These are phyloP conservation scores for Backusella parvicylindrica DNA, from an alignment of 192 early-diverging fungal species.

Conservation along the genomic window DNA sequence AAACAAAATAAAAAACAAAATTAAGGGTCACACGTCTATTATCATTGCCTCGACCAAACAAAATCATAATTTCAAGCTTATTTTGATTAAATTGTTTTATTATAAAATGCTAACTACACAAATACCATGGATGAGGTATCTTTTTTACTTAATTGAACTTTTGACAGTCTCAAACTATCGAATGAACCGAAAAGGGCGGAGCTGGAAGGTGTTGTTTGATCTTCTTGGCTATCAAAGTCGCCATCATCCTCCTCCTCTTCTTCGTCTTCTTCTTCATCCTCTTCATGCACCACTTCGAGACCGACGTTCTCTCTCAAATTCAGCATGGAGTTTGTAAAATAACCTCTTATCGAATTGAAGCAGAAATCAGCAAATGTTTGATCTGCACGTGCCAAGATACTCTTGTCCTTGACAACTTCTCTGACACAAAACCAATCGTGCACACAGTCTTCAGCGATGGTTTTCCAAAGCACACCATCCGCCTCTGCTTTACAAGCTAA, in stretches of 20 bases:
- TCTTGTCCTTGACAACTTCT: conserved; percentile 37
- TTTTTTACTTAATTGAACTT: neutral
- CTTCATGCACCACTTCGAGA: conserved; percentile 16
- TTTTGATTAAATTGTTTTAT: neutral
- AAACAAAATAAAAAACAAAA: neutral
- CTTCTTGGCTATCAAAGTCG: conserved; percentile 3
- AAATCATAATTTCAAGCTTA: neutral
- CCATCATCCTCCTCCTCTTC: conserved; percentile 17
- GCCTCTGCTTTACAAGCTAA: conserved; percentile 27
- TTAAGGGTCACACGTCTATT: conserved; percentile 2
- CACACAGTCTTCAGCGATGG: conserved; percentile 30
- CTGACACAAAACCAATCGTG: conserved; percentile 43
- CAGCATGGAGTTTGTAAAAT: neutral
- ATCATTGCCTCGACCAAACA: neutral
- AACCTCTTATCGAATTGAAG: conserved; percentile 2
- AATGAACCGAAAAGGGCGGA: neutral
- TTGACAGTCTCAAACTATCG: neutral
- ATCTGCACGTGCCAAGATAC: conserved; percentile 27
- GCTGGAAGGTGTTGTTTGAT: neutral
- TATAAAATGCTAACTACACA: conserved; percentile 1
- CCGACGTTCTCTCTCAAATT: conserved; percentile 1
- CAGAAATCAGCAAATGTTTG: conserved; percentile 27
- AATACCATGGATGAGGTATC: conserved; percentile 1
- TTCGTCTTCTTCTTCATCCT: conserved; percentile 10
- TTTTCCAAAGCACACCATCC: conserved; percentile 32